phyloP scores from a whole-genome alignment of 768 basidiomycete genomes.

The Boletus patriciae region DNA sequence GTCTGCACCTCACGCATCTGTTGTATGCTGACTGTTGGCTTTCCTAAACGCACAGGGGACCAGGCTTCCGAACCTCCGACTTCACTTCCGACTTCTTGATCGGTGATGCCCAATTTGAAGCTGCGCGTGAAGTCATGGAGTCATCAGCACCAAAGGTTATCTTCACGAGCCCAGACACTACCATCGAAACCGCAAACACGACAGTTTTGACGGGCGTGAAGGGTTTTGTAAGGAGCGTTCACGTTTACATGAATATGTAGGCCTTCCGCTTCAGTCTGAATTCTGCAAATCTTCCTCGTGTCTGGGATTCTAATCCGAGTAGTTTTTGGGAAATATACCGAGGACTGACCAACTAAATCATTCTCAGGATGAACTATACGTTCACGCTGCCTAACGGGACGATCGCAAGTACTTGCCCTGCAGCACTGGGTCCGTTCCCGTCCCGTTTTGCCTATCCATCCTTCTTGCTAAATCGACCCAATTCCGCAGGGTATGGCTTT shows the following conservation, averaged over 20 bases:
- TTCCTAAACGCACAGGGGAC: conserved; percentile 48
- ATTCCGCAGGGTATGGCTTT: conserved; percentile 60
- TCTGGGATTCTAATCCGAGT: neutral
- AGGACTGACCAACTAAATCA: neutral
- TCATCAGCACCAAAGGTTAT: conserved; percentile 9
- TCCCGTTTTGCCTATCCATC: conserved; percentile 2
- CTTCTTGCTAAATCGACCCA: neutral
- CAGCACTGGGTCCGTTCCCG: conserved; percentile 61
- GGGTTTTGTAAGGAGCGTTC: conserved; percentile 69
- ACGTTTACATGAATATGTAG: conserved; percentile 69
- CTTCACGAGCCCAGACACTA: conserved; percentile 19
- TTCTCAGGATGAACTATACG: conserved; percentile 56
- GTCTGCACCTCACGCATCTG: neutral
- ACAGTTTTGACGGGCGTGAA: conserved; percentile 43
- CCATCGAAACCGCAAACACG: conserved; percentile 19
- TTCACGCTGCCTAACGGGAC: conserved; percentile 70
- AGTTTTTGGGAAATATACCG: neutral
- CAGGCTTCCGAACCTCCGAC: conserved; percentile 72
- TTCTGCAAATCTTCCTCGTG: neutral
- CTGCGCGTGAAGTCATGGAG: conserved; percentile 64
- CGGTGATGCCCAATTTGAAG: conserved; percentile 66
- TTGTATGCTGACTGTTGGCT: neutral
- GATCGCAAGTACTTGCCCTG: conserved; percentile 67
- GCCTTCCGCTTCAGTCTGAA: conserved; percentile 19
- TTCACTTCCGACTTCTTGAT: conserved; percentile 77